Evolutionary conservation across 108 stramenopile species (phyloP), one percentile per base, ranked within the genome.

Genomic region (Licmophora abbreviata): DNA sequence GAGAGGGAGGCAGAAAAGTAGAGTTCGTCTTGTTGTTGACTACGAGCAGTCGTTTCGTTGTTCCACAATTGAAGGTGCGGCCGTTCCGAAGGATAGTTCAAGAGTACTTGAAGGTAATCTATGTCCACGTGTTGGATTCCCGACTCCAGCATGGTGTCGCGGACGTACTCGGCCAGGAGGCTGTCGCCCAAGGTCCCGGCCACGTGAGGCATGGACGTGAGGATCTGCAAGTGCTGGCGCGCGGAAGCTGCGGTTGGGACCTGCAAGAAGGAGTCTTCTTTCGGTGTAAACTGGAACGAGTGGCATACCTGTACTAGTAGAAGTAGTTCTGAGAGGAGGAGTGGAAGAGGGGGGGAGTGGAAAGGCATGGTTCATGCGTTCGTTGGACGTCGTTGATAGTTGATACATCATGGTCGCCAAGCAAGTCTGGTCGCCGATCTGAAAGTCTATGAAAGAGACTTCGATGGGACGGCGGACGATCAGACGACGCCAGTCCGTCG

Each of bases 161-260:
- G 37, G n/a, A 79, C 73, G 54, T 63, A 83, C 18, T 74, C 41
- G 10, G 78, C 82, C 74, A 76, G 73, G 23, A 66, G 32, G 11
- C 43, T 34, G 60, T 83, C 82, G 7, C 80, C 80, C 2, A 44
- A 45, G 11, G 80, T 77, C 14, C 80, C 80, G 6, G 80, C 80
- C 29, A 78, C 63, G 32, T 81, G 80, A 8, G 76, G 68, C 35
- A 56, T 44, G 4, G 44, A 45, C 18, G 80, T 68, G 8, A 64
- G 0, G 30, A 44, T 50, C 12, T 45, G 44, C 40, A 64, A 35
- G 22, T 41, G 32, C 14, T 44, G 24, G 32, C 29, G n/a, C 10
- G 56, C 49, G 15, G 27, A 43, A 3, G 49, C 40, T 0, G 56
- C 42, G 6, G 36, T 7, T 0, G 64, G 64, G 36, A 56, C 36